Evolutionary conservation across 1,139 yeast genomes (phyloP).

Genomic region (Pichiaceae sp.): DNA sequence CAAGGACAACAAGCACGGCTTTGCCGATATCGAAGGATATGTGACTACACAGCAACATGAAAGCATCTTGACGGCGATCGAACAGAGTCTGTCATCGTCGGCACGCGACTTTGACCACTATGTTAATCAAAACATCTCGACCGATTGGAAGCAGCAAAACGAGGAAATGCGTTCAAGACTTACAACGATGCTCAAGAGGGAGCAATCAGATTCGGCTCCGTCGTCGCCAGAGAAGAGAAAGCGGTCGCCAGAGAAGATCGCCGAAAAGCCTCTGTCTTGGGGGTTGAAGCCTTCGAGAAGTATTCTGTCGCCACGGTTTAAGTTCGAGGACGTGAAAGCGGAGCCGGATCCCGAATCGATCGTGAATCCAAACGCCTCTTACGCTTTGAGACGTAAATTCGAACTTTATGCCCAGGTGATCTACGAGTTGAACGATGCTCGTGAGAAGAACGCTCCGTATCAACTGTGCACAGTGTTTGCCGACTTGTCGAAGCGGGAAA

Average conservation of each 20-base stretch:
- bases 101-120: conserved; percentile 77
- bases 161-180: conserved; percentile 64
- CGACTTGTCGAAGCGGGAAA: conserved; percentile 40
- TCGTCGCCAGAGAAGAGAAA: conserved; percentile 13
- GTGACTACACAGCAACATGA: conserved; percentile 71
- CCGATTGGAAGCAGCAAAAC: conserved; percentile 80
- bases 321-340: conserved; percentile 21
- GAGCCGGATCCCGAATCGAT: conserved; percentile 14
- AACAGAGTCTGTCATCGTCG: conserved; percentile 66
- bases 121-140: conserved; percentile 60
- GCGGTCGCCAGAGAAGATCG: conserved; percentile 9
- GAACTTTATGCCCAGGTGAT: conserved; percentile 69
- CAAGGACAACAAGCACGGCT: neutral
- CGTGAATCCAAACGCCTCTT: conserved; percentile 24
- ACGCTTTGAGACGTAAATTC: conserved; percentile 43
- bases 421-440: conserved; percentile 59
- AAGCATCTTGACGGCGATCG: conserved; percentile 75
- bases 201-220: conserved; percentile 8
- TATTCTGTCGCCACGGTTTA: conserved; percentile 22
- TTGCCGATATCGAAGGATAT: conserved; percentile 41
- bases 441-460: conserved; percentile 43
- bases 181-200: conserved; percentile 33
- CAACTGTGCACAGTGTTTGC: conserved; percentile 47
- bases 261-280: conserved; percentile 20
- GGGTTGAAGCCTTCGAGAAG: conserved; percentile 17